phyloP scores from a whole-genome alignment of 768 basidiomycete species.

The Asterophora parasitica region DNA sequence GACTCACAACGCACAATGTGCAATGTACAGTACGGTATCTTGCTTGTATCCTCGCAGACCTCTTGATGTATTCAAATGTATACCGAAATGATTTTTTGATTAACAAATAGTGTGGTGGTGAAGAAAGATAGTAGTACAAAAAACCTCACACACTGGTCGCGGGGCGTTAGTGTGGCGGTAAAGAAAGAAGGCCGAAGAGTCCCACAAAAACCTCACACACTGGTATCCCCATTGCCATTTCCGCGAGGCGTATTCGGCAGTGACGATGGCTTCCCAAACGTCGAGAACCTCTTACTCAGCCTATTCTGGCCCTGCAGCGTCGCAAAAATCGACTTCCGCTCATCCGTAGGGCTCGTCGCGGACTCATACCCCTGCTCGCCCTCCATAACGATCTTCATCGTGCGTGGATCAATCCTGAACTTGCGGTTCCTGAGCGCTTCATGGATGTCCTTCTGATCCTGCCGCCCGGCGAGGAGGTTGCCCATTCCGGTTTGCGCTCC shows the following conservation, averaged over 20 bases:
- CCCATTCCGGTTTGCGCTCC: conserved; percentile 48
- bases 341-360: conserved; percentile 31
- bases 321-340: conserved; percentile 30
- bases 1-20: neutral
- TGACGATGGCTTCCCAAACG: conserved; percentile 6
- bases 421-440: conserved; percentile 37
- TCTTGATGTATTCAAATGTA: too few relatives aligned
- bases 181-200: neutral
- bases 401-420: conserved; percentile 46
- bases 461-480: conserved; percentile 37
- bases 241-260: conserved; percentile 1
- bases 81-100: too few relatives aligned
- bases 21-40: neutral
- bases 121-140: too few relatives aligned
- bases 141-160: too few relatives aligned
- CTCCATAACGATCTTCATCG: conserved; percentile 51
- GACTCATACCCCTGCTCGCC: conserved; percentile 45
- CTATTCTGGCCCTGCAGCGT: conserved; percentile 21
- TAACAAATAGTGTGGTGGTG: too few relatives aligned
- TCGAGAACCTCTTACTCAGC: conserved; percentile 4
- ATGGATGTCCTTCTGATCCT: conserved; percentile 34
- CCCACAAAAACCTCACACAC: too few relatives aligned
- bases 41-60: neutral
- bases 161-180: too few relatives aligned
- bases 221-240: neutral